Evolutionary conservation across 148 eudicot species (phyloP).

Genomic region (Rhododendron williamsianum): DNA sequence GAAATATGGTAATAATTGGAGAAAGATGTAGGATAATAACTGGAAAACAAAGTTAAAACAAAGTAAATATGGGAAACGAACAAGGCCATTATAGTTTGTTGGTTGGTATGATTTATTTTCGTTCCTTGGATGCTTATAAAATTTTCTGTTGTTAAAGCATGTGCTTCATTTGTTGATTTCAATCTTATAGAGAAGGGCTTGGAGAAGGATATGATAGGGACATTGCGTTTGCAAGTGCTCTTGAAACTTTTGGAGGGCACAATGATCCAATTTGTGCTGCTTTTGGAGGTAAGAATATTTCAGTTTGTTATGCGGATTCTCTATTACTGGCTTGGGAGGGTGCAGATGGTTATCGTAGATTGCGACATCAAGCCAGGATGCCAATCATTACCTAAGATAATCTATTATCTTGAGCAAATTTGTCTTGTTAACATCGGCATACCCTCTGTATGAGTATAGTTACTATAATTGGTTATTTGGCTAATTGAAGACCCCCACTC

Average conservation of each 20-base stretch:
- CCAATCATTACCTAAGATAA: neutral
- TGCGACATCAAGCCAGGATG: neutral
- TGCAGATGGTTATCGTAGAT: neutral
- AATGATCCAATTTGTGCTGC: conserved; percentile 69
- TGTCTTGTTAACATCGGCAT: neutral
- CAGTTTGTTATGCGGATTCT: neutral
- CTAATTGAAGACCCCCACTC: neutral
- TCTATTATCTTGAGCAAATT: neutral
- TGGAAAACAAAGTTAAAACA: too few relatives aligned
- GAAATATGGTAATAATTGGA: too few relatives aligned
- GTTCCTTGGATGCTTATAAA: neutral
- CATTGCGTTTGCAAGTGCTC: conserved; percentile 70
- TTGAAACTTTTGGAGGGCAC: conserved; percentile 69
- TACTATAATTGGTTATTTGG: neutral
- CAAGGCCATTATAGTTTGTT: neutral
- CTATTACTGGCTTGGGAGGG: neutral
- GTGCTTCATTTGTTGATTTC: conserved; percentile 9
- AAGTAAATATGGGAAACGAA: too few relatives aligned
- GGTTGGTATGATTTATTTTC: neutral
- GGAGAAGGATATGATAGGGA: conserved; percentile 88
- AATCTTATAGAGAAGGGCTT: conserved; percentile 75
- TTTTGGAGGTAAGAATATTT: conserved; percentile 61
- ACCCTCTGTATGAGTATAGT: neutral
- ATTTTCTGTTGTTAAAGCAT: neutral
- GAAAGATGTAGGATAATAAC: too few relatives aligned